Evolutionary conservation across 1,284 basidiomycete genomes (phyloP).

Genomic region (Cryptococcus sp.): DNA sequence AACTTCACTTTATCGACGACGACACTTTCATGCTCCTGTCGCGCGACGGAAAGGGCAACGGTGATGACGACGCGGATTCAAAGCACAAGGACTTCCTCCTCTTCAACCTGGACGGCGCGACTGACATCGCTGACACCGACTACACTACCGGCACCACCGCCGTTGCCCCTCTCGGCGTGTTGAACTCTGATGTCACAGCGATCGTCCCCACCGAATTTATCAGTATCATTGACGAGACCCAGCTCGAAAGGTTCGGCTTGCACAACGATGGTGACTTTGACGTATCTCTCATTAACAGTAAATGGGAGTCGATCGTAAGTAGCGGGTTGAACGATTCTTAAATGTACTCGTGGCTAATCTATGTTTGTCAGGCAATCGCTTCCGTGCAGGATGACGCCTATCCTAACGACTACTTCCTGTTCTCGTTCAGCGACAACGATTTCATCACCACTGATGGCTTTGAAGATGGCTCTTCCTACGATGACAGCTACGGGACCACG

Average conservation of each 20-base stretch:
- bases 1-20: slow-evolving; percentile 31
- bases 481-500: slow-evolving; percentile 53
- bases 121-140: slow-evolving; percentile 42
- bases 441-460: slow-evolving; percentile 64
- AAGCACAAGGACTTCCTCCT: slow-evolving; percentile 40
- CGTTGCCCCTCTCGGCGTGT: slow-evolving; percentile 38
- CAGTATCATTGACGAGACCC: slow-evolving; percentile 36
- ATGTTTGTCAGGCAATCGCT: slow-evolving; percentile 65
- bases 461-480: slow-evolving; percentile 59
- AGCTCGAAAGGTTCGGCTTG: slow-evolving; percentile 46
- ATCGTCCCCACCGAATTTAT: slow-evolving; percentile 38
- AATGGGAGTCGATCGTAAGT: slow-evolving; percentile 64
- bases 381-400: slow-evolving; percentile 59
- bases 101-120: slow-evolving; percentile 39
- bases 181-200: slow-evolving; percentile 35
- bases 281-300: slow-evolving; percentile 62
- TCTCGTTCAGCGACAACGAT: slow-evolving; percentile 66
- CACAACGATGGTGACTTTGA: slow-evolving; percentile 40
- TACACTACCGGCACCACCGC: slow-evolving; percentile 37
- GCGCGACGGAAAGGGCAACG: slow-evolving; percentile 47
- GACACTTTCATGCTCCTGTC: slow-evolving; percentile 46
- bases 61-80: slow-evolving; percentile 31
- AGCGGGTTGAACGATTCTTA: background rate
- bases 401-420: slow-evolving; percentile 68
- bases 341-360: background rate